Conservation (phyloP, 176 grass and related monocot genomes). For the Ensete glaucum region DNA sequence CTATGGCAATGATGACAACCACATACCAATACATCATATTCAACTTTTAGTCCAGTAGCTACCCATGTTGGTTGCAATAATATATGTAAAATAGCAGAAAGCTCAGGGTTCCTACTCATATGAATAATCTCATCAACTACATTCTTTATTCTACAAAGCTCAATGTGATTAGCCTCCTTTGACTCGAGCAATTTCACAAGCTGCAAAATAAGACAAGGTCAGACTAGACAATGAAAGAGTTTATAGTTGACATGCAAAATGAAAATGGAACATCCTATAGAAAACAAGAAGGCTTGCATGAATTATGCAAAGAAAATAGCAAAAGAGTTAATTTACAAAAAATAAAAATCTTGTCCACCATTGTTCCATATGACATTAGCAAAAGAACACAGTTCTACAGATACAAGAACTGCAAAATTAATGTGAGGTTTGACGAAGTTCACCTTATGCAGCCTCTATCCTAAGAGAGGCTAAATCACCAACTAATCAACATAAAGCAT, state of each 20-base stretch:
- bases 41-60: slow-evolving; percentile 76
- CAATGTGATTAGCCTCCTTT: slow-evolving; percentile 93
- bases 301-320: background rate
- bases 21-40: slow-evolving; percentile 71
- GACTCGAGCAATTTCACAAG: slow-evolving; percentile 91
- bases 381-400: background rate
- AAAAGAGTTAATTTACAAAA: background rate
- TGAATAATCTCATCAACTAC: slow-evolving; percentile 74
- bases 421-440: background rate
- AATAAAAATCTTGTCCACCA: background rate
- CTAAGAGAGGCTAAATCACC: background rate
- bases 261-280: background rate
- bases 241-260: background rate
- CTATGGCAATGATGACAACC: background rate
- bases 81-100: slow-evolving; percentile 50
- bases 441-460: background rate
- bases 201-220: slow-evolving; percentile 37
- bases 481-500: background rate
- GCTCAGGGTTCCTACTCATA: slow-evolving; percentile 63
- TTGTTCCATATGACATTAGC: background rate
- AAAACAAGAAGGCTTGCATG: background rate
- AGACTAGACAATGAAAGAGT: background rate
- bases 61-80: slow-evolving; percentile 58
- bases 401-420: too few relatives aligned
- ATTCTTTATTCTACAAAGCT: slow-evolving; percentile 93